Base-by-base conservation (phyloP, 768 basidiomycete species). In the Coprinopsis strossmayeri region DNA sequence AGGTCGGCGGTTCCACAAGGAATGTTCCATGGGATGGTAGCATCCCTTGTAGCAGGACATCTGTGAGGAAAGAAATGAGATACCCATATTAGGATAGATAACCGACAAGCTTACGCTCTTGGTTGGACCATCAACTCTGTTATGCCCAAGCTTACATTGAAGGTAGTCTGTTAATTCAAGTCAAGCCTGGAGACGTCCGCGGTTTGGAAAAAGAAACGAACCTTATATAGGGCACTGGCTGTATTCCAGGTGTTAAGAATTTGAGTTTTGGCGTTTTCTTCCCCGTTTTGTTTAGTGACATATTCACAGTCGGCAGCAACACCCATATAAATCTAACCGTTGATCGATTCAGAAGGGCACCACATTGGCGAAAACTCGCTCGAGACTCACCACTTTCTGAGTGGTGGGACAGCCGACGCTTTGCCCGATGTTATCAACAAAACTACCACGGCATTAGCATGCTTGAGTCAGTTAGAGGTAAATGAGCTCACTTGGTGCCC, bases 221-320 rank as follows among this genome's bases (percentile, higher is more conserved):
- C 79, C 67, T 85, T 87, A 67, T 84, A 87, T n/a, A 84, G 64
- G 2, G 73, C 67, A 57, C 80, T 84, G 35, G 83, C 84, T n/a
- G 78, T 76, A 61, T 92, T 92, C 82, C 84, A 90, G 54, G 81
- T 76, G 42, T 69, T 89, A 48, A 94, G 61, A 48, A 92, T 89
- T 55, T 86, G 82, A 24, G 67, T 74, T 7, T 86, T 81, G 3
- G 91, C 88, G 50, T 81, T 82, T 27, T 76, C 69, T 54, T 76
- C 69, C 2, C 76, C 74, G 25, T 79, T 82, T 57, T 87, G 87
- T 51, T 72, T 72, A 25, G 66, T 56, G 10, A 82, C 79, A 59
- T 91, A 93, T 53, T 76, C 78, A 65, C 91, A 93, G 61, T 93
- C 91, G 3, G 90, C 84, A 0, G 91, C 91, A 48, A 91, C 85